Evolutionary conservation across 2,329 filamentous ascomycete genomes (phyloP).

Genomic region (Ophiognomonia clavigignenti-juglandacearum): DNA sequence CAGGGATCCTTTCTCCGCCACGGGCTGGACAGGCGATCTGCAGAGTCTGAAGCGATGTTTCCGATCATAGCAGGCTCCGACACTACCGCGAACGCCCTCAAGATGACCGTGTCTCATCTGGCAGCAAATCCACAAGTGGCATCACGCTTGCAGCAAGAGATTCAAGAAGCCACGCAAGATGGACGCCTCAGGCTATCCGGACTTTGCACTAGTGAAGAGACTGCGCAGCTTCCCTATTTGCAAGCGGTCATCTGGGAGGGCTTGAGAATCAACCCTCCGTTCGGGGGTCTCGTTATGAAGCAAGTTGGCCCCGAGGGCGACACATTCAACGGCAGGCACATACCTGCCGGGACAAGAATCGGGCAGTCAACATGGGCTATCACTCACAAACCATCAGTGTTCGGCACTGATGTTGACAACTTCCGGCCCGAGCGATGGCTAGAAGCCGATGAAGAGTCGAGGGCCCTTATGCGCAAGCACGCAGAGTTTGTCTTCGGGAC

Average conservation of each 20-base stretch:
- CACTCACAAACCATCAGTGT: constrained; percentile 14
- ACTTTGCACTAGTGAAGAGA: constrained; percentile 6
- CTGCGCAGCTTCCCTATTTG: constrained; percentile 18
- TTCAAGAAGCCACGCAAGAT: constrained; percentile 9
- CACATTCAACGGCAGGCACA: constrained; percentile 13
- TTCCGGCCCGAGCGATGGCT: constrained; percentile 18
- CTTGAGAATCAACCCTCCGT: constrained; percentile 18
- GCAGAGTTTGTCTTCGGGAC: constrained; percentile 9
- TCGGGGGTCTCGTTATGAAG: constrained; percentile 15
- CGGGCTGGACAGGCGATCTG: constrained; percentile 6
- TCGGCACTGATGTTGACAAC: constrained; percentile 12
- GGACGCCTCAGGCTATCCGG: constrained; percentile 6
- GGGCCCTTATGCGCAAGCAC: constrained; percentile 2
- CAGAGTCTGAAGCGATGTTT: constrained; percentile 16
- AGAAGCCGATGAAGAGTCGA: constrained; percentile 10
- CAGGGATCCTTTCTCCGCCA: constrained; percentile 11
- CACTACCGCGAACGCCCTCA: constrained; percentile 18
- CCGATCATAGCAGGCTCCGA: constrained; percentile 20
- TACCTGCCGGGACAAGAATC: constrained; percentile 17
- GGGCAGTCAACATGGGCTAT: constrained; percentile 18
- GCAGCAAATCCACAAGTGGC: constrained; percentile 11
- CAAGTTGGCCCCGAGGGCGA: constrained; percentile 14
- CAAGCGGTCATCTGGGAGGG: constrained; percentile 20
- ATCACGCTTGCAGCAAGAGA: constrained; percentile 9
- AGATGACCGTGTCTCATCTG: constrained; percentile 16